These are phyloP conservation scores for Immersiella caudata DNA, from an alignment of 495 filamentous ascomycete genomes.

Conservation along the genomic window DNA sequence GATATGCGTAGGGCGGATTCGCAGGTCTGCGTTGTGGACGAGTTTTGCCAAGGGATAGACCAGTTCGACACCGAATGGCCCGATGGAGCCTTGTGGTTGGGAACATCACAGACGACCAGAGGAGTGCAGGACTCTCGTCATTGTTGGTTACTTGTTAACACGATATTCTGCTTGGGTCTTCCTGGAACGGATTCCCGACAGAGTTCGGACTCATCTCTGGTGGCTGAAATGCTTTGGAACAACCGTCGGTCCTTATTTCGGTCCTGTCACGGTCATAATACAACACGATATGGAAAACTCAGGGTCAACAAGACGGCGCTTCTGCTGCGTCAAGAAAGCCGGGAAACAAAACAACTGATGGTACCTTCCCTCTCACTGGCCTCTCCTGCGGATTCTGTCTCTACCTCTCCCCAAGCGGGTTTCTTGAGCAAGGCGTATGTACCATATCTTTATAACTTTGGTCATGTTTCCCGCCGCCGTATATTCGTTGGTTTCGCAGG, in stretches of 20 bases:
- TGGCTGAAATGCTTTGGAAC: constrained; percentile 5
- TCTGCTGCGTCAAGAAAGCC: not conserved
- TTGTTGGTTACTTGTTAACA: not conserved
- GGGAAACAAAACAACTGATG: not conserved
- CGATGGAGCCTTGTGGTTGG: constrained; percentile 2
- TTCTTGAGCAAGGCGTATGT: not conserved
- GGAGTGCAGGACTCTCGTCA: not conserved
- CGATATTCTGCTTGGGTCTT: constrained; percentile 6
- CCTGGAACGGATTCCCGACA: constrained; percentile 17
- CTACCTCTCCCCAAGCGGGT: not conserved
- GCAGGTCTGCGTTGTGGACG: not conserved
- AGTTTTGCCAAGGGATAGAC: not conserved
- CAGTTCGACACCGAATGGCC: not conserved
- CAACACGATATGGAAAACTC: not conserved
- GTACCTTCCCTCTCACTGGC: not conserved
- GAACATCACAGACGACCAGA: not conserved
- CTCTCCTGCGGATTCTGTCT: not conserved
- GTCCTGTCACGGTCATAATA: not conserved
- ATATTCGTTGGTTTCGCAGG: not conserved
- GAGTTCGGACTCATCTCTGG: not conserved
- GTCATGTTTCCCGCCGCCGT: not conserved
- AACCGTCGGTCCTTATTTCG: not conserved
- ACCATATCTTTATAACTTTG: not conserved
- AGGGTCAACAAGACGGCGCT: not conserved
- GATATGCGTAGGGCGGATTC: not conserved